These are phyloP conservation scores for Botrytis cinerea DNA, from an alignment of 2,329 filamentous ascomycete species.

Conservation along the genomic window DNA sequence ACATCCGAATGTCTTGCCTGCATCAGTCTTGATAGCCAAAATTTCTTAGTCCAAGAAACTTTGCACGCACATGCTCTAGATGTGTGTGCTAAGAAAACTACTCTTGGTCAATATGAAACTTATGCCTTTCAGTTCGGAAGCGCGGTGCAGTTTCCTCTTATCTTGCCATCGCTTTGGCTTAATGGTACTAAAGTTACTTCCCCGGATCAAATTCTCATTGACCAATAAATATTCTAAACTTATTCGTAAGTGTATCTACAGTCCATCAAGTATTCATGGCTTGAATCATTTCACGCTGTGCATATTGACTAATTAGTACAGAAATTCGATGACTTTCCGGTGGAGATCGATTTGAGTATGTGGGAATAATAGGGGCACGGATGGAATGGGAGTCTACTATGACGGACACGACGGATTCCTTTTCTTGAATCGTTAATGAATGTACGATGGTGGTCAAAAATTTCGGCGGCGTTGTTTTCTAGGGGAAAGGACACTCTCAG, in stretches of 20 bases:
- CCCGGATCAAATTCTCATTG: conserved; percentile 1
- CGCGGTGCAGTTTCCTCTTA: background rate
- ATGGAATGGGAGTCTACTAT: background rate
- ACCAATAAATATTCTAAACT: background rate
- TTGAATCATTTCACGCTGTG: rapidly evolving
- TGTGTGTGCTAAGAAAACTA: background rate
- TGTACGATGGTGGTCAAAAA: background rate
- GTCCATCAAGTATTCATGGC: no score
- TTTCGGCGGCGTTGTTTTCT: background rate
- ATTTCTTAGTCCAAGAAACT: background rate
- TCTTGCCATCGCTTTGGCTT: conserved; percentile 8
- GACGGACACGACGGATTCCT: no score
- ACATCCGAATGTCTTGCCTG: conserved; percentile 4
- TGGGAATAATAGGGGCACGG: rapidly evolving
- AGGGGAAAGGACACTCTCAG: background rate
- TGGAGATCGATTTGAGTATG: background rate
- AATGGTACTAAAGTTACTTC: background rate
- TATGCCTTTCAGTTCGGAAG: background rate
- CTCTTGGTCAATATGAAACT: background rate
- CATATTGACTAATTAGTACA: background rate
- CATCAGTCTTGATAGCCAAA: background rate
- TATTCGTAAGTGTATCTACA: background rate
- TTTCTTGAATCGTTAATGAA: background rate
- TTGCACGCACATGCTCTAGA: background rate
- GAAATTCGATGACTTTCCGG: background rate